Base-by-base conservation (phyloP, 805 yeast species). In the Diddensiella caesifluorescens region DNA sequence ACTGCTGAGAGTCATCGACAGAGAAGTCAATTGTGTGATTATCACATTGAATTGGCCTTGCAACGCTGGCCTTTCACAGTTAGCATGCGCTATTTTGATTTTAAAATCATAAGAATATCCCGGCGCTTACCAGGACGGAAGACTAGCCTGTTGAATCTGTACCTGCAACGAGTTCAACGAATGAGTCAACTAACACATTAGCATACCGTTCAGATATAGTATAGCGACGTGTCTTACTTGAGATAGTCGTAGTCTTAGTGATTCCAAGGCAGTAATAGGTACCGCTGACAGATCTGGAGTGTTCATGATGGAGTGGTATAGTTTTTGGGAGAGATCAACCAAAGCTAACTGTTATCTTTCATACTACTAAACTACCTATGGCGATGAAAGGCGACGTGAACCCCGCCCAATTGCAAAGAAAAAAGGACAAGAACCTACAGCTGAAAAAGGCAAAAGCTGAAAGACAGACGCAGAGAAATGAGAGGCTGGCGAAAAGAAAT, bases 31-130 rank as follows among this genome's bases (percentile, higher is more conserved):
- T 59, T 92, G 97, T 12, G 95, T 83, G 23, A 89, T 61, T 5
- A 87, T 74, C 21, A 89, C 86, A 52, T 79, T 85, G 53, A 87
- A 77, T 61, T 90, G 97, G 47, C 81, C 79, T 55, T 85, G 96
- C 16, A 90, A 64, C 2, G 83, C 78, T 13, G 79, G 79, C 75
- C 32, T 29, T 7, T 7, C 7, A n/a, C 32, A 29, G 12, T 7
- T 29, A 9, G 15, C 10, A 25, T 9, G 12, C 12, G 27, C 12
- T 25, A 25, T 25, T 25, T 12, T 25, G 27, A 12, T 12, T 25
- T 25, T 12, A 25, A 12, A 25, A 25, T n/a, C n/a, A n/a, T n/a
- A 25, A 12, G 27, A 9, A 9, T 25, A 12, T 12, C 9, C 27
- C 15, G 7, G 15, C 15, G 15, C 32, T 9, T 7, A 29, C 32